Evolutionary conservation across 2,329 filamentous ascomycete species (phyloP).

Genomic region (Fusarium brachygibbosum): DNA sequence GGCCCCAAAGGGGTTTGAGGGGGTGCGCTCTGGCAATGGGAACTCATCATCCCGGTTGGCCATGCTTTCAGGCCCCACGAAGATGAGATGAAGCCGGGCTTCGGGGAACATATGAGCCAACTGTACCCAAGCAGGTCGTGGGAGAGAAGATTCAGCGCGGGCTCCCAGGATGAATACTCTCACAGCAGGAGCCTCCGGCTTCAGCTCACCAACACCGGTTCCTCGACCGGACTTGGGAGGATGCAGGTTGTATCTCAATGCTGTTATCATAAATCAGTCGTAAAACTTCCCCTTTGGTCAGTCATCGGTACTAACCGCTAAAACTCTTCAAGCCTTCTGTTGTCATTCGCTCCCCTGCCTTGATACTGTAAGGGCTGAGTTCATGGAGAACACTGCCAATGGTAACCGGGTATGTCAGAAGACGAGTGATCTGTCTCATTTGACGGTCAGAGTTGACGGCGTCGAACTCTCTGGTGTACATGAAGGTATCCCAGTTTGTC

Average conservation of each 20-base stretch:
- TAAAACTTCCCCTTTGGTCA: not conserved
- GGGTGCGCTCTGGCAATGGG: slow-evolving; percentile 86
- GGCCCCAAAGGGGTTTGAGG: slow-evolving; percentile 91
- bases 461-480: slow-evolving; percentile 92
- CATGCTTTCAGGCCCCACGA: slow-evolving; percentile 98
- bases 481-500: slow-evolving; percentile 97
- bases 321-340: slow-evolving; percentile 93
- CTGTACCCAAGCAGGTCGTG: slow-evolving; percentile 93
- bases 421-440: slow-evolving; percentile 91
- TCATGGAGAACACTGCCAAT: slow-evolving; percentile 94
- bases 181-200: slow-evolving; percentile 87
- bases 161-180: slow-evolving; percentile 94
- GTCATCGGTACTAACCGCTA: slow-evolving; percentile 73
- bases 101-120: slow-evolving; percentile 95
- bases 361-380: slow-evolving; percentile 89
- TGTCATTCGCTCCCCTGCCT: slow-evolving; percentile 80
- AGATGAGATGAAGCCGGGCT: slow-evolving; percentile 88
- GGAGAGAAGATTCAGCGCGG: slow-evolving; percentile 96
- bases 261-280: slow-evolving; percentile 58
- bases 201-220: slow-evolving; percentile 80
- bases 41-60: slow-evolving; percentile 93
- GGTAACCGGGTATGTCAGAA: slow-evolving; percentile 94
- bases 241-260: slow-evolving; percentile 92
- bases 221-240: slow-evolving; percentile 85
- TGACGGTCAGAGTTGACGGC: slow-evolving; percentile 92